Evolutionary conservation across 192 early-diverging fungal species (phyloP), one percentile per base, ranked within the genome.

Genomic region (Funneliformis mosseae): DNA sequence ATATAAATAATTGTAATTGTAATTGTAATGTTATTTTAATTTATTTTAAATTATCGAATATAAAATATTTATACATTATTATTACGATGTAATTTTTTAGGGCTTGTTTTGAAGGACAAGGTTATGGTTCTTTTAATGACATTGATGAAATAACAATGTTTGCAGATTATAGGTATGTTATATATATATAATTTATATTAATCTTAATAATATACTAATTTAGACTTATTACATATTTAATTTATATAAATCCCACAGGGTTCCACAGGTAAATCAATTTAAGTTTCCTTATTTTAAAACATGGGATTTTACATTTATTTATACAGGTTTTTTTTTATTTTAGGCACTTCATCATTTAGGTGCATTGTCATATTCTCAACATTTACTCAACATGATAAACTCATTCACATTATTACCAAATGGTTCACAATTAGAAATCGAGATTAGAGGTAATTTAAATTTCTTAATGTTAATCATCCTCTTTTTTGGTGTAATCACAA

Each of bases 81-180:
- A 60, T 55, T 39, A 21, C 21, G n/a, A 12, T 48, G 10, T 75
- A 25, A 21, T 33, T 12, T 61, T 25, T 69, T 41, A 90, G 89
- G 95, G 94, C 93, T 21, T 95, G 94, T 80, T 96, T 95, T 81
- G 93, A 95, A 82, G 93, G 92, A 46, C 38, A 83, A 67, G 81
- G 83, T 0, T 77, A 80, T 43, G 93, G 95, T 1, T 27, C 79
- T 8, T 95, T 96, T 80, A 63, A 86, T 33, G 93, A 95, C 77
- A 95, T 96, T 84, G 91, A 94, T 78, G 61, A 84, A 14, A 89
- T 96, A 42, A 96, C 95, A 14, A 96, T 96, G 93, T 96, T 96
- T 92, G 95, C 95, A 5, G 95, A 96, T 81, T 96, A 95, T 82
- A 86, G 95, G 55, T 60, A 75, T 16, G 25, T 8, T 25, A 25